phyloP scores from a whole-genome alignment of 192 early-diverging fungal species.

The Gamsiella multidivaricata region DNA sequence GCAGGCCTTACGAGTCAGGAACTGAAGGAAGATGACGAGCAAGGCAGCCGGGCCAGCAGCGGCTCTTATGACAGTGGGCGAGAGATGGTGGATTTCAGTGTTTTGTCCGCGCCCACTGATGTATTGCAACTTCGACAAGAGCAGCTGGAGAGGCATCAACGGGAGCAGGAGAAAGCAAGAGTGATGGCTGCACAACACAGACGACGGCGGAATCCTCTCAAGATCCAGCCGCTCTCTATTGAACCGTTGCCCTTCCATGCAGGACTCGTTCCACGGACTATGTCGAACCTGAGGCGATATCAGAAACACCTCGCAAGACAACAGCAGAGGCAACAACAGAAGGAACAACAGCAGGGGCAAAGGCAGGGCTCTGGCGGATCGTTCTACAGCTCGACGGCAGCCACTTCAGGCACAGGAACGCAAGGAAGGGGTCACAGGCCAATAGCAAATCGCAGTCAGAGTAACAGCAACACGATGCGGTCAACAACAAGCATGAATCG shows the following conservation, averaged over 20 bases:
- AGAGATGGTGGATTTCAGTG: slow-evolving; percentile 22
- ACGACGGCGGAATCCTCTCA: slow-evolving; percentile 28
- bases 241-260: slow-evolving; percentile 43
- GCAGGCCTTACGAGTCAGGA: slow-evolving; percentile 22
- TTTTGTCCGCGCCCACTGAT: slow-evolving; percentile 15
- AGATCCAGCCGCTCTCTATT: slow-evolving; percentile 43
- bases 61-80: slow-evolving; percentile 16
- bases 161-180: background rate
- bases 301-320: slow-evolving; percentile 18
- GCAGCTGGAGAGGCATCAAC: slow-evolving; percentile 8
- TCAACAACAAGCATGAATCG: background rate
- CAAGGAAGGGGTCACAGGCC: background rate
- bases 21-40: slow-evolving; percentile 4
- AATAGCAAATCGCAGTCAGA: background rate
- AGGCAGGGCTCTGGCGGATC: too few species aligned
- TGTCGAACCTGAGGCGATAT: slow-evolving; percentile 20
- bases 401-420: background rate
- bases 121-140: slow-evolving; percentile 15
- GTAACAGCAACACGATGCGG: background rate
- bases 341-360: slow-evolving; percentile 9
- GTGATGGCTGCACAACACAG: too few species aligned
- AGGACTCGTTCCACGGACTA: slow-evolving; percentile 29
- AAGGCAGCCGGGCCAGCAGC: slow-evolving; percentile 1
- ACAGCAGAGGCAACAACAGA: slow-evolving; percentile 8
- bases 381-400: too few species aligned